Evolutionary conservation across 1,139 yeast species (phyloP).

Genomic region (Yamadazyma diospyri): DNA sequence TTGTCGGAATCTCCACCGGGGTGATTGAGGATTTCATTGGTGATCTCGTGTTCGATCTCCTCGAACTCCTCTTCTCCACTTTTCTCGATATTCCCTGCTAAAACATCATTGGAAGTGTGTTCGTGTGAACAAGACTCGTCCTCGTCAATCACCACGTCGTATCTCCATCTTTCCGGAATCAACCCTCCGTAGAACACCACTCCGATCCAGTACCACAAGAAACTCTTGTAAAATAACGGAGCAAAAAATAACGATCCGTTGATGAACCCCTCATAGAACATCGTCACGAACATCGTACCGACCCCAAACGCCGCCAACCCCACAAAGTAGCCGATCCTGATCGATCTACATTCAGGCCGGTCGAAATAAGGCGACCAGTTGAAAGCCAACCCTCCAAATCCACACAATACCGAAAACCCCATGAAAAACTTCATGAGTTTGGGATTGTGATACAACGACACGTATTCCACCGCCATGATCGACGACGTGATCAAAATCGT

Average conservation of each 20-base stretch:
- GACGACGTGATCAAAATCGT: slow-evolving; percentile 90
- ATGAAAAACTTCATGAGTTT: slow-evolving; percentile 48
- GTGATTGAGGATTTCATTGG: slow-evolving; percentile 16
- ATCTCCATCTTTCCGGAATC: slow-evolving; percentile 86
- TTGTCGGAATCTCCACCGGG: slow-evolving; percentile 7
- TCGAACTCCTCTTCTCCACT: slow-evolving; percentile 46
- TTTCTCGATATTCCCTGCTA: slow-evolving; percentile 32
- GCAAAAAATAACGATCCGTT: slow-evolving; percentile 50
- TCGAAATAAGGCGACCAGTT: slow-evolving; percentile 93
- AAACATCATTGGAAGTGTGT: slow-evolving; percentile 34
- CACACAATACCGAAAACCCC: slow-evolving; percentile 60
- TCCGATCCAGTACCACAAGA: slow-evolving; percentile 75
- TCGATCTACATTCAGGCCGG: slow-evolving; percentile 74
- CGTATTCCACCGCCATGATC: slow-evolving; percentile 79
- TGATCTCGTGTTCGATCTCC: slow-evolving; percentile 35
- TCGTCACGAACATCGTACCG: slow-evolving; percentile 57
- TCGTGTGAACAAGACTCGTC: slow-evolving; percentile 28
- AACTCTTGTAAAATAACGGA: slow-evolving; percentile 62
- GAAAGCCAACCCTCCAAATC: slow-evolving; percentile 67
- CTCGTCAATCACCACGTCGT: slow-evolving; percentile 53
- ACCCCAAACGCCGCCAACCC: slow-evolving; percentile 76
- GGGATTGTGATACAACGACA: slow-evolving; percentile 66
- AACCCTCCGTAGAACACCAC: slow-evolving; percentile 85
- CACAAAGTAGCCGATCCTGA: slow-evolving; percentile 80
- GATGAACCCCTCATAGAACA: slow-evolving; percentile 53